Base-by-base conservation (phyloP, 352 stramenopile genomes). In the Phytophthora idaei region DNA sequence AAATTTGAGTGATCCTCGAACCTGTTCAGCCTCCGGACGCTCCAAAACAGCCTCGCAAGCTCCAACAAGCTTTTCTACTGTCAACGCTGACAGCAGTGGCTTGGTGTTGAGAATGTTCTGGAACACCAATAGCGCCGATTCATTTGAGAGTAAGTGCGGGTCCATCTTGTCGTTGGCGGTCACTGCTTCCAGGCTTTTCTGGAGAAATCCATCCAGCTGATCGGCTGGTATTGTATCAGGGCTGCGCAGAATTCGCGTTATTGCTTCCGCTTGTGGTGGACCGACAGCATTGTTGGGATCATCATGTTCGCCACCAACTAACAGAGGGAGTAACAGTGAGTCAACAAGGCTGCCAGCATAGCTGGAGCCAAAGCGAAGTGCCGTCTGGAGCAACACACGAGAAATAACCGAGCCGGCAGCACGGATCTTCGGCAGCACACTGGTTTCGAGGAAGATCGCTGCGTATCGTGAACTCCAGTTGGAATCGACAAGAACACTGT, bases 401-500 rank as follows among this genome's bases (percentile, higher is more conserved):
- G 85, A 91, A 60, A 93, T 93, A 8, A 92, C 83, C 0, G 81
- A 90, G 1, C 81, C 58, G 41, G 83, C 83, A 10, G 52, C 57
- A 4, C 75, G 67, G 31, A 93, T 83, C 48, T 85, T 89, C 1
- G 85, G 83, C 28, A 88, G 57, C 8, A 93, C 58, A 34, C 68
- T 85, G 5, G 80, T 76, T 44, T 81, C 67, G 9, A 93, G 61
- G 39, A 87, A 93, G 21, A 89, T 69, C 0, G 70, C 67, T 2
- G 85, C 83, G 61, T 91, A 90, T 10, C 77, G 80, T 15, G 83
- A 90, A 44, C 85, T 91, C 78, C 83, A 92, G 42, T 82, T 92
- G 15, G 78, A 77, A 10, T 87, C 78, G 41, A 92, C 76, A 8
- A 93, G 56, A 7, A 71, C 64, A 39, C 80, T 93, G 27, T 9